A percentile compares a stretch with the other conserved stretches of the same genome.
Conservation (phyloP, 345 rosid genomes). For the Erucastrum elatum region DNA sequence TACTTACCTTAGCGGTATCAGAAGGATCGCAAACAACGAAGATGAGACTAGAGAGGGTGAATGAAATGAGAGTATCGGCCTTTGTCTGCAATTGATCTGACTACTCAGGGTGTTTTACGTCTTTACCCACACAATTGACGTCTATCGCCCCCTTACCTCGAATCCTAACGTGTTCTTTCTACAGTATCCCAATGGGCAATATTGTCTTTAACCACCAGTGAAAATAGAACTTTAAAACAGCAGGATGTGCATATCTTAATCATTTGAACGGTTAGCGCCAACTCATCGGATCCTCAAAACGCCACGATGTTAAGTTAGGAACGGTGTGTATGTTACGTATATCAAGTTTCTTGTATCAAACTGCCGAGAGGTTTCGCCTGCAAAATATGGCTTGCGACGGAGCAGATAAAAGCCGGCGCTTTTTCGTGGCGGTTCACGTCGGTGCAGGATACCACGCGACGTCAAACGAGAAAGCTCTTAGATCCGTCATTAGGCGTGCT, state of each 20-base stretch:
- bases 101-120: slow-evolving; percentile 11
- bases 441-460: slow-evolving; percentile 89
- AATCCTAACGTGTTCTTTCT: background rate
- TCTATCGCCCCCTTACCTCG: background rate
- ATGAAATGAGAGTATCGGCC: slow-evolving; percentile 7
- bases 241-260: slow-evolving; percentile 3
- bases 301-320: slow-evolving; percentile 1
- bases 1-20: slow-evolving; percentile 23
- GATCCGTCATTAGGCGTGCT: slow-evolving; percentile 90
- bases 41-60: slow-evolving; percentile 31
- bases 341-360: background rate
- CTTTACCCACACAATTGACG: background rate
- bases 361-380: background rate
- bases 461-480: slow-evolving; percentile 70
- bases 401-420: slow-evolving; percentile 52
- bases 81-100: slow-evolving; percentile 16
- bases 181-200: background rate
- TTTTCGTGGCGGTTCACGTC: slow-evolving; percentile 92
- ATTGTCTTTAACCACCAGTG: background rate
- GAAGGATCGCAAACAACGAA: slow-evolving; percentile 21
- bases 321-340: background rate
- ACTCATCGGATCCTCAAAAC: background rate
- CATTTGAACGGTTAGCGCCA: background rate
- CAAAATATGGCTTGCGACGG: slow-evolving; percentile 31
- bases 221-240: background rate